Evolutionary conservation across 495 filamentous ascomycete genomes (phyloP), one percentile per base, ranked within the genome.

Genomic region (Xanthoparmelia taractica): DNA sequence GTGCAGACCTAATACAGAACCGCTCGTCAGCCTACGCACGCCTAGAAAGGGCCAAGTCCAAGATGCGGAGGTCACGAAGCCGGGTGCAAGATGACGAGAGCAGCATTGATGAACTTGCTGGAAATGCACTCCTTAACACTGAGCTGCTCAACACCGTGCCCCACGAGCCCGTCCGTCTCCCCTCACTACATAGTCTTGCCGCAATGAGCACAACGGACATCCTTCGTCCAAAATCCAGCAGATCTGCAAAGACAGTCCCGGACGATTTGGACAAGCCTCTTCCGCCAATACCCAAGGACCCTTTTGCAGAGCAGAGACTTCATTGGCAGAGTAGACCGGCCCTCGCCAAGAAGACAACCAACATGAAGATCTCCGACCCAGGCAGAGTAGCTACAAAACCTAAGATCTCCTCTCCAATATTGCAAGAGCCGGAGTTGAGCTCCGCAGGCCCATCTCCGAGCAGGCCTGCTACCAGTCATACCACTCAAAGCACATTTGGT

Each of bases 61-160:
- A 61, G 31, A 64, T 59, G 55, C 65, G 66, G 64, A 68, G 64
- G 57, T 61, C 66, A 8, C 40, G 54, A 20, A 52, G 40, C 8
- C 50, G 64, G 31, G 41, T 37, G 52, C 38, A 58, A 15, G 64
- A 69, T 48, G 66, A 68, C 40, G 64, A 70, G 55, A 71, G 62
- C 41, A 65, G 73, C 36, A 54, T 54, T 54, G 70, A 73, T 59
- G 74, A 76, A 27, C 63, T 75, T 55, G 74, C 67, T 59, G 47
- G 58, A n/a, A 71, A 63, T 56, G 71, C 67, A 23, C 64, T 75
- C 29, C 66, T 75, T 13, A 66, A 72, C 29, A 67, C 70, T 57
- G 57, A 58, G 20, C 56, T 58, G 38, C 55, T 74, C 13, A 66
- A 70, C 23, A 67, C 70, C 36, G 36, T 65, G 20, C 60, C 61